Conservation (phyloP, 169 alveolate genomes). For the Cryptosporidium tyzzeri region DNA sequence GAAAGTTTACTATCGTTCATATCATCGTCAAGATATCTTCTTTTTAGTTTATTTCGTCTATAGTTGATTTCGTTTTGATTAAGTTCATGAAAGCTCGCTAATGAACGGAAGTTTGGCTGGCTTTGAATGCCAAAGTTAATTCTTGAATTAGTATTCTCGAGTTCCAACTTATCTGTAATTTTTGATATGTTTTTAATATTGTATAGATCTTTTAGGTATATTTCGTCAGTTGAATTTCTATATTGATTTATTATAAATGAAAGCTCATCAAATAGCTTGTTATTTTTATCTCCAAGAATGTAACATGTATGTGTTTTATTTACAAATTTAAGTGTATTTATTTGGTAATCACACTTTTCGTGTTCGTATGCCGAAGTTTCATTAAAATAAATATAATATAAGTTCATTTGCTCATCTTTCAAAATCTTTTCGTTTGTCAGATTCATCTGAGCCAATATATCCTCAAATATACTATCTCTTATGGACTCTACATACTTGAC, state of each 20-base stretch:
- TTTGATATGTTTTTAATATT: neutral
- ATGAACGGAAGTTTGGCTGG: neutral
- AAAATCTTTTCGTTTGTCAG: conserved; percentile 12
- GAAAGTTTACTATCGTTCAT: neutral
- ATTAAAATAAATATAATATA: conserved; percentile 23
- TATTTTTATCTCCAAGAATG: conserved; percentile 38
- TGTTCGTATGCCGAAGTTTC: conserved; percentile 17
- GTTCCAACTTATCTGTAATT: neutral
- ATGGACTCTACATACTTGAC: neutral
- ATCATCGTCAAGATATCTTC: conserved; percentile 43
- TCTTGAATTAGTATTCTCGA: neutral
- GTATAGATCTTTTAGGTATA: conserved; percentile 1
- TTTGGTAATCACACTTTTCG: conserved; percentile 4
- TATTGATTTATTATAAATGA: neutral
- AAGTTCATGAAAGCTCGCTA: conserved; percentile 40
- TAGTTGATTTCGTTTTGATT: conserved; percentile 35
- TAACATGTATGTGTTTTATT: conserved; percentile 51
- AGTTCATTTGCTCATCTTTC: conserved; percentile 9
- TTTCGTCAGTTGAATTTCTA: neutral
- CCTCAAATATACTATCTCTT: conserved; percentile 25
- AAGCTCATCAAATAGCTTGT: conserved; percentile 4
- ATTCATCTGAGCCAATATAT: conserved; percentile 35
- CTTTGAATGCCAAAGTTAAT: neutral
- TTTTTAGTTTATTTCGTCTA: conserved; percentile 24
- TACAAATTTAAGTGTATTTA: conserved; percentile 25